Conservation (phyloP, 805 yeast genomes). For the Candida chilensis region DNA sequence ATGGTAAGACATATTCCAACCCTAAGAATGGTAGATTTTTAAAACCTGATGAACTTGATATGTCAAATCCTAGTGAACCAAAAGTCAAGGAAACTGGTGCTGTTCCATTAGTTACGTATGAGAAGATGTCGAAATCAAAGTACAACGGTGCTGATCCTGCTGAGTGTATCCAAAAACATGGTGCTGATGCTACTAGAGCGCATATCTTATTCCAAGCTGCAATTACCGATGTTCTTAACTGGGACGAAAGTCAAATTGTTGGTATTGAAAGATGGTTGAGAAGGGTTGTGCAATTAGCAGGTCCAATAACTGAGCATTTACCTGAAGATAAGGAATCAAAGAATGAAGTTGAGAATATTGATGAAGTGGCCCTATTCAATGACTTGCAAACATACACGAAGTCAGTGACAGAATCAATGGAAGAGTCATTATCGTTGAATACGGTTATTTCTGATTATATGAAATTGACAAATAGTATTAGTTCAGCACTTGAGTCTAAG, state of each 20-base stretch:
- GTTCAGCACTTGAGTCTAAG: conserved; percentile 22
- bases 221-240: conserved; percentile 65
- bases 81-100: conserved; percentile 38
- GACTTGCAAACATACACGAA: conserved; percentile 36
- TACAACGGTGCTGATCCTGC: conserved; percentile 91
- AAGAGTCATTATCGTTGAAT: conserved; percentile 54
- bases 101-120: conserved; percentile 51
- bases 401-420: conserved; percentile 52
- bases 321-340: conserved; percentile 1
- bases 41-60: conserved; percentile 66
- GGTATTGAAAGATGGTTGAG: conserved; percentile 87
- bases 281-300: conserved; percentile 33
- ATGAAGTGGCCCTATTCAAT: conserved; percentile 52
- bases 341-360: conserved; percentile 13
- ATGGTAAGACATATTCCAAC: conserved; percentile 74
- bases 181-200: conserved; percentile 93
- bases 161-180: conserved; percentile 63
- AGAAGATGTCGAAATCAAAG: conserved; percentile 96
- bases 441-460: conserved; percentile 85
- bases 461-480: conserved; percentile 61
- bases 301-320: conserved; percentile 6
- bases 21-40: conserved; percentile 69
- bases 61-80: conserved; percentile 28
- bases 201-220: conserved; percentile 93
- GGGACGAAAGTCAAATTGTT: conserved; percentile 84